Conservation (phyloP, 768 basidiomycete genomes). For the Cubamyces lactineus region DNA sequence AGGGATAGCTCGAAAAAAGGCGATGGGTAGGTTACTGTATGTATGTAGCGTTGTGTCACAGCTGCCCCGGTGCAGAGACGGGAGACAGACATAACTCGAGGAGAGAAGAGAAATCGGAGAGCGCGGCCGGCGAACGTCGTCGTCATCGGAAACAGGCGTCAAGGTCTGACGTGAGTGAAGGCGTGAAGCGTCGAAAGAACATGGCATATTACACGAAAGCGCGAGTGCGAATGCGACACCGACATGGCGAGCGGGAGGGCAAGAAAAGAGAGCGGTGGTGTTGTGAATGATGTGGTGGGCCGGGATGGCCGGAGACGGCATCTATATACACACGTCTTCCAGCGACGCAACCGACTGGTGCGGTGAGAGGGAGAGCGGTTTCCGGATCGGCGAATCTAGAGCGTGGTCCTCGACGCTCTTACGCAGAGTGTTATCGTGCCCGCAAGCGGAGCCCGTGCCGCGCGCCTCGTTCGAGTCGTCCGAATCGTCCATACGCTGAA, state of each 20-base stretch:
- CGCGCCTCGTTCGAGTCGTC: conserved; percentile 15
- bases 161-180: background rate
- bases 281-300: too few species aligned
- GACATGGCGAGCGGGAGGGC: background rate
- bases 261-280: background rate
- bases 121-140: conserved; percentile 10
- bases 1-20: background rate
- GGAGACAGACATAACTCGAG: background rate
- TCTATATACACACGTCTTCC: conserved; percentile 20
- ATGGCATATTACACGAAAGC: conserved; percentile 11
- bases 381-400: conserved; percentile 9
- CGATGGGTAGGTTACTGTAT: background rate
- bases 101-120: background rate
- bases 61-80: background rate
- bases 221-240: background rate
- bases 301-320: background rate
- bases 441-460: background rate
- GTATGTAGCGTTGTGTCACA: conserved; percentile 1
- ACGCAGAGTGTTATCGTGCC: background rate
- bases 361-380: conserved; percentile 21
- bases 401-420: background rate
- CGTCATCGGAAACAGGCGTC: background rate
- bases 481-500: conserved; percentile 12
- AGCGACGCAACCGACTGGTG: conserved; percentile 19
- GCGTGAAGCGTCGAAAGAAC: conserved; percentile 9